Percentiles rank a stretch among this genome's conserved stretches.
phyloP scores from a whole-genome alignment of 768 basidiomycete genomes.

The Psilocybe azurescens region DNA sequence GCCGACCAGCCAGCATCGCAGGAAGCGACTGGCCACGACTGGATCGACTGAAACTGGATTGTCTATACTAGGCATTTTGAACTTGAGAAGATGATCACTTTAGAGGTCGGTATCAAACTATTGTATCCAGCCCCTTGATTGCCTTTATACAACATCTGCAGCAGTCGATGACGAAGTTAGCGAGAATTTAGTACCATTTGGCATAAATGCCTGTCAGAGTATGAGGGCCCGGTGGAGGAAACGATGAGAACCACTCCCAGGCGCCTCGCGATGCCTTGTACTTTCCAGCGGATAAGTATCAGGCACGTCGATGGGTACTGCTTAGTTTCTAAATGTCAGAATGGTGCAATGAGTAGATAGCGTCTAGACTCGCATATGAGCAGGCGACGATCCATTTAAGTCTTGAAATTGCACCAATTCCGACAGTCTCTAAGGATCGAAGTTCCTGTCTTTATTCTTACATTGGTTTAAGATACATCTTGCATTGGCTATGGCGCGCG shows the following conservation, averaged over 20 bases:
- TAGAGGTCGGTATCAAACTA: too few relatives aligned
- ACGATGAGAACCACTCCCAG: not conserved
- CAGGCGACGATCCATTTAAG: too few relatives aligned
- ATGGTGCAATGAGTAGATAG: too few relatives aligned
- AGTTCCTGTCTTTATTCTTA: not conserved
- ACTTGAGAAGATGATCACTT: too few relatives aligned
- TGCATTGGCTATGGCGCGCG: not conserved
- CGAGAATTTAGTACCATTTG: not conserved
- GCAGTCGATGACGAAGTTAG: not conserved
- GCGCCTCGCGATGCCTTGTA: not conserved
- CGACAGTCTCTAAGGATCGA: not conserved
- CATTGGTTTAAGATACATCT: not conserved
- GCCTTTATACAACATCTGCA: too few relatives aligned
- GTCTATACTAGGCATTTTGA: not conserved
- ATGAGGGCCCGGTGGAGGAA: not conserved
- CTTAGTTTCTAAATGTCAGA: too few relatives aligned
- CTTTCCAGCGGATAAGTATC: not conserved
- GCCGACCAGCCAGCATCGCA: not conserved
- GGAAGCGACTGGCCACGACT: not conserved
- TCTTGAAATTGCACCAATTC: too few relatives aligned
- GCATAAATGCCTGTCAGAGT: not conserved
- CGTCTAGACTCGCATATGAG: too few relatives aligned
- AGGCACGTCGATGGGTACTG: too few relatives aligned
- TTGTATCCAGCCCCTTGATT: too few relatives aligned
- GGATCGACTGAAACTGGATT: not conserved